Percentiles rank a stretch among this genome's conserved stretches.
Evolutionary conservation across 1,139 yeast genomes (phyloP).

Genomic region (Magnusiomyces ingens): DNA sequence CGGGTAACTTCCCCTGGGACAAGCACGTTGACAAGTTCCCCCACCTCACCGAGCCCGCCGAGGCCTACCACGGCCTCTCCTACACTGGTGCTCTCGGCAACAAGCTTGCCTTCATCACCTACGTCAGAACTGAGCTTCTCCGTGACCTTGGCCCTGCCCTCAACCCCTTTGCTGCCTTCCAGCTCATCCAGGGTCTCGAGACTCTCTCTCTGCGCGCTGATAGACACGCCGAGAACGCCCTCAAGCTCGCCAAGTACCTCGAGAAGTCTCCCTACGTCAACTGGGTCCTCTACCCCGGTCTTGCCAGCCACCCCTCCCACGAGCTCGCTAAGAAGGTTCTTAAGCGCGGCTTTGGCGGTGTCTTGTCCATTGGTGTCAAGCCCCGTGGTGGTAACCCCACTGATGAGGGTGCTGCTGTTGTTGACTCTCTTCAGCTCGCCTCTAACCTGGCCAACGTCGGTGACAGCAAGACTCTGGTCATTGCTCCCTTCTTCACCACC

Average conservation of each 20-base stretch:
- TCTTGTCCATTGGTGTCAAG: slow-evolving; percentile 82
- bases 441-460: slow-evolving; percentile 95
- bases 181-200: slow-evolving; percentile 84
- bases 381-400: slow-evolving; percentile 35
- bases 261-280: slow-evolving; percentile 66
- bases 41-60: slow-evolving; percentile 83
- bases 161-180: slow-evolving; percentile 84
- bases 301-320: slow-evolving; percentile 75
- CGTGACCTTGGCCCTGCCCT: slow-evolving; percentile 90
- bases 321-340: slow-evolving; percentile 77
- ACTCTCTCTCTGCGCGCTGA: slow-evolving; percentile 90
- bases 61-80: slow-evolving; percentile 86
- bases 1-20: slow-evolving; percentile 89
- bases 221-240: slow-evolving; percentile 82
- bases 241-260: slow-evolving; percentile 69
- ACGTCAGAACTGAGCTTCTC: slow-evolving; percentile 74
- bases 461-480: slow-evolving; percentile 88
- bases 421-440: slow-evolving; percentile 73
- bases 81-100: slow-evolving; percentile 77
- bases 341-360: slow-evolving; percentile 74
- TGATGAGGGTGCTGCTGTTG: slow-evolving; percentile 73
- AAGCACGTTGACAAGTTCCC: slow-evolving; percentile 80
- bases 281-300: slow-evolving; percentile 91
- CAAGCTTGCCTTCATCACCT: slow-evolving; percentile 63
- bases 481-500: slow-evolving; percentile 92